These are phyloP conservation scores for Urtica urens DNA, from an alignment of 306 rosid species.

Conservation along the genomic window DNA sequence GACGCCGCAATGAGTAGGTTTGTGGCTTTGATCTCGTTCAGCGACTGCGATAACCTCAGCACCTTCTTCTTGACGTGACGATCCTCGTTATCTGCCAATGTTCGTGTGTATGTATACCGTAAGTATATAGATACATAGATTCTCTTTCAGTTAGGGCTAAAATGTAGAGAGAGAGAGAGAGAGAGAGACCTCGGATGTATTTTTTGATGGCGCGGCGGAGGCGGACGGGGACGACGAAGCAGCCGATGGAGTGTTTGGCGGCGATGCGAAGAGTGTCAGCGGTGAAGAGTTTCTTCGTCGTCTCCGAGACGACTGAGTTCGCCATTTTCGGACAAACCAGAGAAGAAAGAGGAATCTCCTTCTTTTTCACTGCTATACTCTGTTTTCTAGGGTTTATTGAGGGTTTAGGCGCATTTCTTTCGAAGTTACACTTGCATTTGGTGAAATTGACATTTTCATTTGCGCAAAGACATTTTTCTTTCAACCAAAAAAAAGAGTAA, in stretches of 20 bases:
- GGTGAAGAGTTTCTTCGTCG: constrained; percentile 56
- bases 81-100: constrained; percentile 53
- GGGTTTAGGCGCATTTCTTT: constrained; percentile 6
- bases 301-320: constrained; percentile 39
- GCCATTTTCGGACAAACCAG: constrained; percentile 58
- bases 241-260: constrained; percentile 74
- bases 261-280: constrained; percentile 58
- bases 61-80: constrained; percentile 84
- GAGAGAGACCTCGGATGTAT: constrained; percentile 57
- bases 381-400: neutral
- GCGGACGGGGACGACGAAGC: constrained; percentile 57
- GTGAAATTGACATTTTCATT: no score
- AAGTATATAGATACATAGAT: neutral
- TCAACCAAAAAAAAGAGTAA: no score
- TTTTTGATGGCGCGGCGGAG: constrained; percentile 83
- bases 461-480: no score
- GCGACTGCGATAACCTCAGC: constrained; percentile 57
- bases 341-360: neutral
- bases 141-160: neutral
- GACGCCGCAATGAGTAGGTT: constrained; percentile 45
- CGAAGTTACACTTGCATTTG: no score
- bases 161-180: neutral
- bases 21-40: constrained; percentile 56
- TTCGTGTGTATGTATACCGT: neutral
- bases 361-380: neutral